Evolutionary conservation across 1,284 basidiomycete species (phyloP).

Genomic region (Tilletiaria anomala): DNA sequence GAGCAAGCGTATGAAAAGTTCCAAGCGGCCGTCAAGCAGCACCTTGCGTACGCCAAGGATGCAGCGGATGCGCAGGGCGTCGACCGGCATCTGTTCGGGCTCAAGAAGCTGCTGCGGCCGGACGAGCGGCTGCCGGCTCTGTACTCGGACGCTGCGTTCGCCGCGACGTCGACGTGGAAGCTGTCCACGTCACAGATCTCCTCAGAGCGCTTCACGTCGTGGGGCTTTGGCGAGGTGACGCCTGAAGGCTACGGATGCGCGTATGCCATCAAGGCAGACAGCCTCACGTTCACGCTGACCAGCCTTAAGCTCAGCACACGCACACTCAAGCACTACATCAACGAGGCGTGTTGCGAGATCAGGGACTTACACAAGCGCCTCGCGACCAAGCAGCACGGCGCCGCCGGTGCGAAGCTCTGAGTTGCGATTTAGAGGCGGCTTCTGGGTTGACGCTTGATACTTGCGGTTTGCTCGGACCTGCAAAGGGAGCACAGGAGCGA

Average conservation of each 20-base stretch:
- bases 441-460: too few species aligned
- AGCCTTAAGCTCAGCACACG: conserved; percentile 56
- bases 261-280: conserved; percentile 75
- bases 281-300: conserved; percentile 85
- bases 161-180: conserved; percentile 70
- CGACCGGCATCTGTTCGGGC: conserved; percentile 82
- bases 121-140: conserved; percentile 64
- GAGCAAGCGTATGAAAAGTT: conserved; percentile 56
- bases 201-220: conserved; percentile 70
- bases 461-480: too few species aligned
- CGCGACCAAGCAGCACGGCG: conserved; percentile 7
- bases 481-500: too few species aligned
- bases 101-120: conserved; percentile 64
- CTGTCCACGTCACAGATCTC: conserved; percentile 79
- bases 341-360: conserved; percentile 38
- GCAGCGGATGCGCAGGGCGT: conserved; percentile 89
- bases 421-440: too few species aligned
- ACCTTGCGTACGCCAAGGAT: conserved; percentile 74
- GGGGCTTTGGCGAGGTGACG: conserved; percentile 90
- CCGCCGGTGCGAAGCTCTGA: conserved; percentile 5
- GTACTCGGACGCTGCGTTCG: conserved; percentile 63
- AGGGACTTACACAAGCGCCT: conserved; percentile 31
- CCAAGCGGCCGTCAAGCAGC: conserved; percentile 61
- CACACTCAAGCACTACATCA: conserved; percentile 38
- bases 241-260: conserved; percentile 84